A percentile compares a stretch with the other conserved stretches of the same genome.
These are phyloP conservation scores for Fusarium anguioides DNA, from an alignment of 2,329 filamentous ascomycete genomes.

Conservation along the genomic window DNA sequence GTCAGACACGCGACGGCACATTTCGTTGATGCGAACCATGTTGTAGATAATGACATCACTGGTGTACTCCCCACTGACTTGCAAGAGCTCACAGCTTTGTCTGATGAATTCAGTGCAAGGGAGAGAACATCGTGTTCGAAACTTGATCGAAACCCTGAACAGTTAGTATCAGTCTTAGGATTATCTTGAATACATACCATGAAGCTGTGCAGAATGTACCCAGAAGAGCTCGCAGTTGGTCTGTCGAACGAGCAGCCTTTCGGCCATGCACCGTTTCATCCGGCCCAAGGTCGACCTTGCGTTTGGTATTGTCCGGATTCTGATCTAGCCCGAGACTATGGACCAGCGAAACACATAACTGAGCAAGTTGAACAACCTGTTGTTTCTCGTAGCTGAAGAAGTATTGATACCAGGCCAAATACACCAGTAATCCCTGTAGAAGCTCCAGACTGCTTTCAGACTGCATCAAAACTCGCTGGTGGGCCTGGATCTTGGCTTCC, in stretches of 20 bases:
- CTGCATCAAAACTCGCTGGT: slow-evolving; percentile 15
- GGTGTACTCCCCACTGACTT: background rate
- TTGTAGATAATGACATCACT: background rate
- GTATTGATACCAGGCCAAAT: slow-evolving; percentile 21
- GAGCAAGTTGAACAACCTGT: slow-evolving; percentile 10
- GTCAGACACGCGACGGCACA: slow-evolving; percentile 4
- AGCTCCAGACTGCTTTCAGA: slow-evolving; percentile 16
- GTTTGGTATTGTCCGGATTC: slow-evolving; percentile 9
- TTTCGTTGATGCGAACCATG: background rate
- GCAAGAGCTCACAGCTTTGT: slow-evolving; percentile 1
- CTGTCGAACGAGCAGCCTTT: background rate
- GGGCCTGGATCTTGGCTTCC: slow-evolving; percentile 1
- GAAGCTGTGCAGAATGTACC: slow-evolving; percentile 16
- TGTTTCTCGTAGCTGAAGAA: slow-evolving; percentile 19
- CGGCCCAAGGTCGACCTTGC: slow-evolving; percentile 15
- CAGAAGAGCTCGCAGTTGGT: slow-evolving; percentile 12
- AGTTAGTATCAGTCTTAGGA: accelerated
- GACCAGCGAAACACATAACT: slow-evolving; percentile 6
- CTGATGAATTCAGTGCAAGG: slow-evolving; percentile 17
- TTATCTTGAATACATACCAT: background rate
- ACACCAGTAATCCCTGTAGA: slow-evolving; percentile 3
- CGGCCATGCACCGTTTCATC: slow-evolving; percentile 6
- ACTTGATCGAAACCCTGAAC: slow-evolving; percentile 14
- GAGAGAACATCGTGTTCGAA: slow-evolving; percentile 2
- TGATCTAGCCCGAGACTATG: slow-evolving; percentile 12